Percentiles rank a stretch among this genome's conserved stretches.
Conservation (phyloP, 1,139 yeast species). For the Blastobotrys malaysiensis region DNA sequence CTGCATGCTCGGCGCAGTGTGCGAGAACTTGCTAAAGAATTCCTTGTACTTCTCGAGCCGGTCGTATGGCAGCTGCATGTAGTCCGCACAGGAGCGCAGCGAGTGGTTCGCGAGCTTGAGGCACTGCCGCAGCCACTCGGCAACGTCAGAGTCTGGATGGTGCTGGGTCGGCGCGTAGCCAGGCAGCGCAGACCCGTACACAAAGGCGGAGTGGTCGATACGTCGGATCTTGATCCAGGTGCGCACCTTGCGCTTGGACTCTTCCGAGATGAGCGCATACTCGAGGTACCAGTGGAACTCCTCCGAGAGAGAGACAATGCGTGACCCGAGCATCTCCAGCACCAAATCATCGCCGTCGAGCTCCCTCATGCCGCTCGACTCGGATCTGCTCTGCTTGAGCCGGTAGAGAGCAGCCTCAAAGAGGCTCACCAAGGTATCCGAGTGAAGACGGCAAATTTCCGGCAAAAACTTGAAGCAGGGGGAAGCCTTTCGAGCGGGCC, state of each 20-base stretch:
- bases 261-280: slow-evolving; percentile 15
- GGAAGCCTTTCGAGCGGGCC: slow-evolving; percentile 15
- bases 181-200: slow-evolving; percentile 15
- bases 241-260: slow-evolving; percentile 13
- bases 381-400: slow-evolving; percentile 5
- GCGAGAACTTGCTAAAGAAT: slow-evolving; percentile 16
- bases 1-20: slow-evolving; percentile 15
- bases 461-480: slow-evolving; percentile 22
- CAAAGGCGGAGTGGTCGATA: slow-evolving; percentile 13
- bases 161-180: slow-evolving; percentile 17
- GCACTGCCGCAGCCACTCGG: slow-evolving; percentile 24
- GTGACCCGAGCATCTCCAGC: slow-evolving; percentile 15
- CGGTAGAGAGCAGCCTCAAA: slow-evolving; percentile 18
- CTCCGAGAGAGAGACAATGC: slow-evolving; percentile 14
- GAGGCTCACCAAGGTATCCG: slow-evolving; percentile 17
- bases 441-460: slow-evolving; percentile 23
- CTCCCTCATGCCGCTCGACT: not conserved
- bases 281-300: slow-evolving; percentile 16
- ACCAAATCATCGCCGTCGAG: slow-evolving; percentile 10
- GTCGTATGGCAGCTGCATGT: slow-evolving; percentile 22
- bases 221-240: slow-evolving; percentile 14
- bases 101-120: slow-evolving; percentile 17
- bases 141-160: slow-evolving; percentile 25
- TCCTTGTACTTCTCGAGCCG: slow-evolving; percentile 16
- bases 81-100: slow-evolving; percentile 19